These are phyloP conservation scores for Monilinia fructigena DNA, from an alignment of 2,329 filamentous ascomycete genomes.

Conservation along the genomic window DNA sequence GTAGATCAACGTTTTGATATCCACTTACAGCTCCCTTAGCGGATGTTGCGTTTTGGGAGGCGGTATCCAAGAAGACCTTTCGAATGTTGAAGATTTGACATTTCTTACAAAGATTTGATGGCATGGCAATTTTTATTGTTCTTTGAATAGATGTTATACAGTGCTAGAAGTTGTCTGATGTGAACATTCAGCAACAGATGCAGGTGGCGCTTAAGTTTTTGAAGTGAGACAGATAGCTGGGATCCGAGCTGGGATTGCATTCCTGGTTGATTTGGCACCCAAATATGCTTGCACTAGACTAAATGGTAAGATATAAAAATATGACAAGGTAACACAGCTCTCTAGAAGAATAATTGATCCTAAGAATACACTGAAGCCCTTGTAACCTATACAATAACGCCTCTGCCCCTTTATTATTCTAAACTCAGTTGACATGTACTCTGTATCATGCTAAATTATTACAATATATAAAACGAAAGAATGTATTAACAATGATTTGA, in stretches of 20 bases:
- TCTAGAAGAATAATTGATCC: neutral
- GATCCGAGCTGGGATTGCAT: constrained; percentile 3
- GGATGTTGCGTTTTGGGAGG: constrained; percentile 11
- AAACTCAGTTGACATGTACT: neutral
- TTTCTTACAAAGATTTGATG: constrained; percentile 12
- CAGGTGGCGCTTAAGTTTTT: constrained; percentile 9
- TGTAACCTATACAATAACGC: neutral
- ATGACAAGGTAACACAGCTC: neutral
- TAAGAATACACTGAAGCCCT: neutral
- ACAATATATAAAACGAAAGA: neutral
- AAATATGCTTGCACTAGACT: neutral
- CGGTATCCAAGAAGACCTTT: constrained; percentile 17
- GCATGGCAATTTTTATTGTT: neutral
- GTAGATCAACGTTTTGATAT: constrained; percentile 13
- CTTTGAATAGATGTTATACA: neutral
- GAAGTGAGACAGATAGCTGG: neutral
- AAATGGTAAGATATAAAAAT: neutral
- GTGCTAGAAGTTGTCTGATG: neutral
- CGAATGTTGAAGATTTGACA: constrained; percentile 17
- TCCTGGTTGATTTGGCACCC: neutral
- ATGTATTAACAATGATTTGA: neutral
- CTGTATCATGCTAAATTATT: neutral
- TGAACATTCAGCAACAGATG: neutral
- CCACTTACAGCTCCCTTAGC: constrained; percentile 15
- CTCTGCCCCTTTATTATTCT: neutral